Conservation (phyloP, 306 rosid genomes). For the Delonix regia region DNA sequence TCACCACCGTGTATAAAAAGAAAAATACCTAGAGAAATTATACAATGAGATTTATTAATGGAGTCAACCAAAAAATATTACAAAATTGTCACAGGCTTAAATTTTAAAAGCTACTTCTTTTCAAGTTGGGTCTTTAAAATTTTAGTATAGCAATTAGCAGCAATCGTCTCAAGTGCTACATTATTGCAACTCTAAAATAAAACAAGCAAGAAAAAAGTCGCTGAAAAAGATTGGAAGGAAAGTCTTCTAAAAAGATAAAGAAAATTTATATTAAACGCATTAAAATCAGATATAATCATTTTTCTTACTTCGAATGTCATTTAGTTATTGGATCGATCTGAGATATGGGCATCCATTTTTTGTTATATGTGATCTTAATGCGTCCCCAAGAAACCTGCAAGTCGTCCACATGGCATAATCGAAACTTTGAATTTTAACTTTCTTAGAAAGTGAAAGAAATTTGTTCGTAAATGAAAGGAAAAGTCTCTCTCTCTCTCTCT, state of each 20-base stretch:
- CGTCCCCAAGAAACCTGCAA: neutral
- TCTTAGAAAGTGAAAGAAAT: neutral
- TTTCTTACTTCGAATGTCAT: constrained; percentile 23
- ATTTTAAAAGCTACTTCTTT: no score
- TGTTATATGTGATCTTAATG: neutral
- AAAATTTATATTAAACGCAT: neutral
- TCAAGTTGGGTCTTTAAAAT: neutral
- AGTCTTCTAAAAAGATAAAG: neutral
- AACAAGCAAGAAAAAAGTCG: neutral
- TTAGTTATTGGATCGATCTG: neutral
- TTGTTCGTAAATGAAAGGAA: no score
- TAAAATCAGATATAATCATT: neutral
- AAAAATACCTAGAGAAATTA: no score
- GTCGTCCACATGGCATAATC: constrained; percentile 43
- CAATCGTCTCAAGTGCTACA: neutral
- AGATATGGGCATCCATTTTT: neutral
- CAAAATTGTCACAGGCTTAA: neutral
- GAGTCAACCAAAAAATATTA: neutral
- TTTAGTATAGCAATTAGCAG: neutral
- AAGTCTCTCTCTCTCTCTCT: no score
- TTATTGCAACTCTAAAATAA: neutral
- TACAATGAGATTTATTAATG: no score
- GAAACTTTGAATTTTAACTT: neutral
- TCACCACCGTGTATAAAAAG: no score
- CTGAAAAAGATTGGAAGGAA: neutral